Base-by-base conservation (phyloP, 352 stramenopile species). In the Pythium volutum region DNA sequence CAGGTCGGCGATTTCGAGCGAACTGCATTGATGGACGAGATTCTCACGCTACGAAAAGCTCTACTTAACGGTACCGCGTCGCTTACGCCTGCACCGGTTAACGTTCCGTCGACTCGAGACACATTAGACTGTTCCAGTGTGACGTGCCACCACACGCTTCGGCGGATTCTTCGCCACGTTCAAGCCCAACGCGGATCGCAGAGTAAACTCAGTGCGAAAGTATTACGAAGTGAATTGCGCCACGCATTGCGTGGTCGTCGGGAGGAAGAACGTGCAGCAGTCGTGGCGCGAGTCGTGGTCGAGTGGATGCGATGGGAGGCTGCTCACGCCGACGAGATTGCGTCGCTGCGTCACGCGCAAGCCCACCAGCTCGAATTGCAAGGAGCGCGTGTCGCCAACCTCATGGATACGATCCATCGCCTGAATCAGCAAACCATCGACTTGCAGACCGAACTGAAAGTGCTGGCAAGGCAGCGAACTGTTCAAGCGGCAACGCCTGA, bases 231-330 rank as follows among this genome's bases (percentile, higher is more conserved):
- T 0, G 59, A 66, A 39, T 16, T 66, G 4, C 50, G 42, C 11
- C 50, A 45, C 15, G 51, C 52, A 18, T 36, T 66, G 41, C 59
- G 45, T 16, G 36, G 47, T 27, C 14, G 34, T 18, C 53, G 9
- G n/a, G 16, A 41, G 1, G 46, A 45, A 10, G 20, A 55, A 16
- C 18, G 18, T 12, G 12, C 39, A n/a, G 11, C 25, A 6, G 8
- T 69, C 0, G 20, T 64, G 18, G 48, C 47, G 11, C 39, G 20
- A 0, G 41, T 69, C 11, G 34, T 26, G 4, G 31, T 2, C 0
- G 26, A 55, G n/a, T 69, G 62, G 54, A 63, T 69, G 43, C 11
- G 31, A 5, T 69, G 62, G 62, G 55, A 69, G 18, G 5, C 15
- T 12, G 14, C n/a, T 6, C 62, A 60, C 10, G 45, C 56, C 2